Evolutionary conservation across 169 alveolate genomes (phyloP).

Genomic region (Theileria parva): DNA sequence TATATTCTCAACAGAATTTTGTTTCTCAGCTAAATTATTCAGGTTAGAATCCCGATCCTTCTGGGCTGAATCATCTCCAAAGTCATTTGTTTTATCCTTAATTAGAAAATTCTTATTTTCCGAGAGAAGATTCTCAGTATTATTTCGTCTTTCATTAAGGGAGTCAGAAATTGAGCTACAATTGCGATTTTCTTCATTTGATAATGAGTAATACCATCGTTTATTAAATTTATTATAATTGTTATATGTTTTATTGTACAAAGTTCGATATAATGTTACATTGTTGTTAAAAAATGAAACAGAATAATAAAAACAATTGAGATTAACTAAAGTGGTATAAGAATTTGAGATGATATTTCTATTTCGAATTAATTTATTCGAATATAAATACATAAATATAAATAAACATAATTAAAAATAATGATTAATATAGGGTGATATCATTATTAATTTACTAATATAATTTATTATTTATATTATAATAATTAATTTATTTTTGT

Average conservation of each 20-base stretch:
- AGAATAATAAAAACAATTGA: not conserved
- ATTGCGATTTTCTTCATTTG: not conserved
- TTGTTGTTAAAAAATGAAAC: not conserved
- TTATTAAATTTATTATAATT: not conserved
- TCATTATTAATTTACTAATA: not conserved
- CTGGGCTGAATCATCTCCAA: not conserved
- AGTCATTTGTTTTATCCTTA: not conserved
- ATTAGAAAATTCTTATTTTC: no score
- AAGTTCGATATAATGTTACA: not conserved
- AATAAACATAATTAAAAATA: not conserved
- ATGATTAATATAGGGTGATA: not conserved
- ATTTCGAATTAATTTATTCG: conserved; percentile 1
- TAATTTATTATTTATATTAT: not conserved
- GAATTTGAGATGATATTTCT: not conserved
- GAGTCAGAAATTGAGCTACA: not conserved
- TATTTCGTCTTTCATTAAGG: not conserved
- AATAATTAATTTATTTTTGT: not conserved
- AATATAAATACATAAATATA: conserved; percentile 4
- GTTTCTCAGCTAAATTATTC: not conserved
- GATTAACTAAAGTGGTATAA: not conserved
- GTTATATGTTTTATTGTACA: not conserved
- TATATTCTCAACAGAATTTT: not conserved
- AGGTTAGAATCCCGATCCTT: not conserved
- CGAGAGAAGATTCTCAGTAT: not conserved
- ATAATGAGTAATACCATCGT: not conserved